Conservation (phyloP, 2,329 filamentous ascomycete species). For the Colletotrichum navitas region DNA sequence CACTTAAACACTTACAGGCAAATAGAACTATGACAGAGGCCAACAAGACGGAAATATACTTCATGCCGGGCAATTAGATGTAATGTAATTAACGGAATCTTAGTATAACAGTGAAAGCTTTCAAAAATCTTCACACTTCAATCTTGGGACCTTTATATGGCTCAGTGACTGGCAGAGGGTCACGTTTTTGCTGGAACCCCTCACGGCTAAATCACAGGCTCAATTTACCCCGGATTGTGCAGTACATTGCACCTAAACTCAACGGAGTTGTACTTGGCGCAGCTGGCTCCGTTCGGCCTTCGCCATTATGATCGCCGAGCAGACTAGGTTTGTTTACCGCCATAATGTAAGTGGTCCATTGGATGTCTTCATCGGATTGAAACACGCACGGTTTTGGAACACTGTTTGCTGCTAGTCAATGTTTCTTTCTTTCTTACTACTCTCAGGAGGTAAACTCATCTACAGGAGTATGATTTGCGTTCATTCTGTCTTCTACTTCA, state of each 20-base stretch:
- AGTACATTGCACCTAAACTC: slow-evolving; percentile 22
- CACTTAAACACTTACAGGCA: background rate
- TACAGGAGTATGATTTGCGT: background rate
- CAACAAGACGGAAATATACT: background rate
- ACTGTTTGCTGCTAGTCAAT: background rate
- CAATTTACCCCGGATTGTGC: slow-evolving; percentile 31
- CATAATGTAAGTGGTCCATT: background rate
- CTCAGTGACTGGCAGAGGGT: background rate
- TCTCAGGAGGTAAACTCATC: rapidly evolving
- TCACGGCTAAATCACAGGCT: slow-evolving; percentile 37
- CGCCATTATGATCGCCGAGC: slow-evolving; percentile 24
- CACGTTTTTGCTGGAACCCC: slow-evolving; percentile 32
- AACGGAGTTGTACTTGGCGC: slow-evolving; percentile 5
- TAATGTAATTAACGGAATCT: background rate
- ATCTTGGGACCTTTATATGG: slow-evolving; percentile 10
- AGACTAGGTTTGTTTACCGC: slow-evolving; percentile 1
- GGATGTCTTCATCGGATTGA: background rate
- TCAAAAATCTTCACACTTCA: background rate
- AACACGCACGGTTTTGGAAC: no score
- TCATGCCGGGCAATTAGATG: background rate
- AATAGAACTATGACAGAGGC: slow-evolving; percentile 2
- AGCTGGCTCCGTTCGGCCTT: slow-evolving; percentile 15
- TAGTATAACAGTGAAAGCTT: background rate
- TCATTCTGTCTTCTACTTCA: background rate
- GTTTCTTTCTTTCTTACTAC: background rate